Conservation (phyloP, 345 rosid genomes). For the Salix brachista region DNA sequence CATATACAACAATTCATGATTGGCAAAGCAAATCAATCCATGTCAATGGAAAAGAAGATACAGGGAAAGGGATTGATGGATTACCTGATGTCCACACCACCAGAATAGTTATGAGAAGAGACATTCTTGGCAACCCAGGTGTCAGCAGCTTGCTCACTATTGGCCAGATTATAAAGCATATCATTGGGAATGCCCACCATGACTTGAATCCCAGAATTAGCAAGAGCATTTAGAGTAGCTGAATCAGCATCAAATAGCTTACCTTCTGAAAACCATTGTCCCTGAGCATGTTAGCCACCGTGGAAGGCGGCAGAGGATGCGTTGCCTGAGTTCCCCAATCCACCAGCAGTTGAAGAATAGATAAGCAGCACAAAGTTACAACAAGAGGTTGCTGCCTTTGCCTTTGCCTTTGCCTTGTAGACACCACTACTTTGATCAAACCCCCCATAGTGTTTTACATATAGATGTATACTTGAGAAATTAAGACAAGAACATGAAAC, state of each 20-base stretch:
- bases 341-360: neutral
- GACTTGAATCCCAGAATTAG: constrained; percentile 18
- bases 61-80: neutral
- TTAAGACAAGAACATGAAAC: neutral
- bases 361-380: constrained; percentile 6
- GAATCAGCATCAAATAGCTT: constrained; percentile 26
- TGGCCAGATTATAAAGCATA: constrained; percentile 15
- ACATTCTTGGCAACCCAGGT: constrained; percentile 16
- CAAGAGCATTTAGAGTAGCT: constrained; percentile 11
- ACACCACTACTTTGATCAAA: neutral
- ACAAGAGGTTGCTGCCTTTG: neutral
- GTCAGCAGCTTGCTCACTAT: constrained; percentile 12
- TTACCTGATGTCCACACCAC: constrained; percentile 25
- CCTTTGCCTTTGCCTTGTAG: neutral
- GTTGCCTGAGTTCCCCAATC: constrained; percentile 21
- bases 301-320: constrained; percentile 18
- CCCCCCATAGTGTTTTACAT: neutral
- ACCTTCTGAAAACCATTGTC: constrained; percentile 22
- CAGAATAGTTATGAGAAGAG: constrained; percentile 9
- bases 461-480: neutral
- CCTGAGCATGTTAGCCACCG: constrained; percentile 14
- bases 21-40: neutral
- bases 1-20: neutral
- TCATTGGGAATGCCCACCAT: constrained; percentile 29
- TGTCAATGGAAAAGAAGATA: neutral